Base-by-base conservation (phyloP, 2,329 filamentous ascomycete genomes). In the Capronia epimyces region DNA sequence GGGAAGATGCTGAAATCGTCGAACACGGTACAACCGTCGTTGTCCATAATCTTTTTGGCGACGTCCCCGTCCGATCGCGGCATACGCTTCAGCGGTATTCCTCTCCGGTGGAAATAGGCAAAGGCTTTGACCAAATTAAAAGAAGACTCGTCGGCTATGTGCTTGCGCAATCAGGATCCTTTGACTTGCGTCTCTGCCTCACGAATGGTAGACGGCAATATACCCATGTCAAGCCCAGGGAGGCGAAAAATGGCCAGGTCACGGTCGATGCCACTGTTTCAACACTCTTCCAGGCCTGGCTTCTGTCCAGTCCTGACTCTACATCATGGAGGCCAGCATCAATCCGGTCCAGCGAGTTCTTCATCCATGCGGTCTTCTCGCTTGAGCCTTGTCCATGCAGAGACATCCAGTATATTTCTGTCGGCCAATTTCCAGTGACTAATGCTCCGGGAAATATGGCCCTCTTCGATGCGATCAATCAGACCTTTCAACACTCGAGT, bases 1-100 rank as follows among this genome's bases (percentile, higher is more conserved):
- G n/a, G 37, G 74, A 6, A 77, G 82, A 43, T 78, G 86, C 40
- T 72, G 76, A 42, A 62, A 29, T 57, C n/a, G 77, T 76, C 49
- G 66, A 72, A 16, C 81, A 87, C 69, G 91, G 91, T 3, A 95
- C 90, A 0, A 79, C 81, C 22, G 82, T 91, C 1, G 77, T 77
- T 0, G 84, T 95, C 4, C 80, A 83, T 49, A 84, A 95, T 65
- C 72, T 96, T 1, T 97, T 96, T 68, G 89, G 90, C 0, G 86
- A 83, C 52, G 87, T 96, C 80, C 89, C 91, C 0, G 91, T 96
- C 10, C 82, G 91, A 12, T 84, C 94, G 21, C 95, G 93, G 65
- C 86, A 89, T 60, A 79, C 89, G 56, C 79, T 79, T 0, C 60
- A 81, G 2, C 69, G 73, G 57, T 66, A 75, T 32, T 71, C 80